Conservation (phyloP, 306 rosid genomes). For the Sicyos edulis region DNA sequence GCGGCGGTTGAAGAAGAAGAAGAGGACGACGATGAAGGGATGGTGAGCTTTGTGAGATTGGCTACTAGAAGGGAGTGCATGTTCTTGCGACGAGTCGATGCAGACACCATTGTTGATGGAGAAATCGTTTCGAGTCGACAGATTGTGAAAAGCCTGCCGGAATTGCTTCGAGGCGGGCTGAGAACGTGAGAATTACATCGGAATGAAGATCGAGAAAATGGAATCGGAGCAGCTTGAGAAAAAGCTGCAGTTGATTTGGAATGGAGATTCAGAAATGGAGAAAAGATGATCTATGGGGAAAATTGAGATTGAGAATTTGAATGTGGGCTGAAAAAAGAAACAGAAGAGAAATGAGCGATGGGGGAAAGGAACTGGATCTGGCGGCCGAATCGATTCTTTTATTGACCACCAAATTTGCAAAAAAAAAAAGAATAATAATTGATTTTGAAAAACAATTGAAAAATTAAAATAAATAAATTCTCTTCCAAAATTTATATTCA, state of each 20-base stretch:
- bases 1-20: conserved; percentile 28
- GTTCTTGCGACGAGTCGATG: conserved; percentile 34
- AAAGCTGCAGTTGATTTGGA: background rate
- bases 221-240: background rate
- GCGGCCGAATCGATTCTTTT: too few species aligned
- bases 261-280: background rate
- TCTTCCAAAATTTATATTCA: too few species aligned
- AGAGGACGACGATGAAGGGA: conserved; percentile 47
- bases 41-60: conserved; percentile 53
- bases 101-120: conserved; percentile 45
- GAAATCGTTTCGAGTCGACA: background rate
- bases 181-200: conserved; percentile 22
- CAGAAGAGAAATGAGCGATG: too few species aligned
- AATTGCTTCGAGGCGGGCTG: conserved; percentile 27
- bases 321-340: too few species aligned
- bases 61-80: conserved; percentile 46
- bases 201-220: background rate
- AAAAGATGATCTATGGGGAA: too few species aligned
- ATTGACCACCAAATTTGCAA: too few species aligned
- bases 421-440: too few species aligned
- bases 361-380: too few species aligned
- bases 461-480: too few species aligned
- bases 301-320: too few species aligned
- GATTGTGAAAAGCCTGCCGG: conserved; percentile 22
- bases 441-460: too few species aligned